Conservation (phyloP, 1,139 yeast species). For the Meyerozyma smithsonii region DNA sequence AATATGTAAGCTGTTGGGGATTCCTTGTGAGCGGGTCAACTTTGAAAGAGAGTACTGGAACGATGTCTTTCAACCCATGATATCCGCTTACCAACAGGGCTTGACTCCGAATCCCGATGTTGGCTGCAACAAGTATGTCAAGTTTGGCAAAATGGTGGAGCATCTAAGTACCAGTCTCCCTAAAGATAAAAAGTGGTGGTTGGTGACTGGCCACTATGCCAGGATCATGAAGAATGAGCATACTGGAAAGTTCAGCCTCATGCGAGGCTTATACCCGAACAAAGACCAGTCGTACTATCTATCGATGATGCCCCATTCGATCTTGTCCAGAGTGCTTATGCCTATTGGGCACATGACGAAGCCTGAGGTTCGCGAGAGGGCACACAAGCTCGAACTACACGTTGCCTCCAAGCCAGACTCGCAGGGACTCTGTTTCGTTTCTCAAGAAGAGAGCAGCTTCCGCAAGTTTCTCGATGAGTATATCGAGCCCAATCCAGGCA, state of each 20-base stretch:
- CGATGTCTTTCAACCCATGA: slow-evolving; percentile 90
- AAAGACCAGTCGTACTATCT: slow-evolving; percentile 94
- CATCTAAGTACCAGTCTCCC: slow-evolving; percentile 41
- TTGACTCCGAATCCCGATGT: slow-evolving; percentile 94
- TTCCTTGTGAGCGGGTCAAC: slow-evolving; percentile 72
- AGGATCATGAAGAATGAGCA: slow-evolving; percentile 41
- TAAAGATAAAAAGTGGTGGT: slow-evolving; percentile 53
- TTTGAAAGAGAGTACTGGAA: slow-evolving; percentile 92
- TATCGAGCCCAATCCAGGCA: slow-evolving; percentile 67
- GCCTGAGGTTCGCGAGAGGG: slow-evolving; percentile 67
- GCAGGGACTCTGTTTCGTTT: slow-evolving; percentile 91
- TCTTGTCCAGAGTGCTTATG: slow-evolving; percentile 51
- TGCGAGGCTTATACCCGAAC: slow-evolving; percentile 52
- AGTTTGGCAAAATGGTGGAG: slow-evolving; percentile 73
- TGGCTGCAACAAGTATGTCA: slow-evolving; percentile 77
- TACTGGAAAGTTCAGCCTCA: slow-evolving; percentile 38
- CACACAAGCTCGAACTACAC: slow-evolving; percentile 47
- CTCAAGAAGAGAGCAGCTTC: slow-evolving; percentile 67
- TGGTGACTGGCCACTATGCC: slow-evolving; percentile 94
- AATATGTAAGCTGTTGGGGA: slow-evolving; percentile 55
- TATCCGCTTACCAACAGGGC: slow-evolving; percentile 64
- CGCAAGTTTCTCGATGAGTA: slow-evolving; percentile 73
- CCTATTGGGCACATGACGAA: slow-evolving; percentile 80
- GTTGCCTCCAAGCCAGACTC: slow-evolving; percentile 85
- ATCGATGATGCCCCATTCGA: slow-evolving; percentile 53